These are phyloP conservation scores for Suhomyces maxii DNA, from an alignment of 1,139 yeast genomes.

Conservation along the genomic window DNA sequence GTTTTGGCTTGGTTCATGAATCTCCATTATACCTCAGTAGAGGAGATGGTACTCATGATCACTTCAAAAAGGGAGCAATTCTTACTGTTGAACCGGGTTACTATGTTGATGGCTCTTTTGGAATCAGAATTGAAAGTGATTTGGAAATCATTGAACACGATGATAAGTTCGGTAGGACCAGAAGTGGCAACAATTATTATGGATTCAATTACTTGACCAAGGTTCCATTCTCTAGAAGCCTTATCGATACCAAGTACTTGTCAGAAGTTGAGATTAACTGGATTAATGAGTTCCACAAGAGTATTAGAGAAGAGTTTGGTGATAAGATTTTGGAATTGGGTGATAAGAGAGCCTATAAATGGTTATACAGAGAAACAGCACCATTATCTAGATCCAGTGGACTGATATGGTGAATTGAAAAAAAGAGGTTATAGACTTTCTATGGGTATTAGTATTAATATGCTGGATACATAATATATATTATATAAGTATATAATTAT, in stretches of 20 bases:
- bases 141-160: conserved; percentile 42
- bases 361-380: conserved; percentile 41
- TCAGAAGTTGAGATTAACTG: conserved; percentile 45
- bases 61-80: conserved; percentile 49
- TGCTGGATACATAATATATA: no score
- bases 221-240: conserved; percentile 52
- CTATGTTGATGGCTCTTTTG: conserved; percentile 52
- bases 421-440: no score
- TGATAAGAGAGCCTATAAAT: conserved; percentile 36
- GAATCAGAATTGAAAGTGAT: conserved; percentile 56
- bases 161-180: conserved; percentile 33
- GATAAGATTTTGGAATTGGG: conserved; percentile 38
- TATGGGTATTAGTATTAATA: no score
- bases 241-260: conserved; percentile 43
- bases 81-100: conserved; percentile 60
- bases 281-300: conserved; percentile 50
- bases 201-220: conserved; percentile 53
- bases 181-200: conserved; percentile 36
- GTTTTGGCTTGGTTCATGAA: conserved; percentile 58
- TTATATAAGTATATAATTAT: not conserved
- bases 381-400: conserved; percentile 21
- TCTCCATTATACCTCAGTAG: conserved; percentile 50
- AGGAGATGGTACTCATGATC: conserved; percentile 33
- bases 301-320: conserved; percentile 38
- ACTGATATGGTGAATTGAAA: no score